A percentile compares a stretch with the other conserved stretches of the same genome.
phyloP scores from a whole-genome alignment of 2,329 filamentous ascomycete species.

The Colletotrichum shisoi region DNA sequence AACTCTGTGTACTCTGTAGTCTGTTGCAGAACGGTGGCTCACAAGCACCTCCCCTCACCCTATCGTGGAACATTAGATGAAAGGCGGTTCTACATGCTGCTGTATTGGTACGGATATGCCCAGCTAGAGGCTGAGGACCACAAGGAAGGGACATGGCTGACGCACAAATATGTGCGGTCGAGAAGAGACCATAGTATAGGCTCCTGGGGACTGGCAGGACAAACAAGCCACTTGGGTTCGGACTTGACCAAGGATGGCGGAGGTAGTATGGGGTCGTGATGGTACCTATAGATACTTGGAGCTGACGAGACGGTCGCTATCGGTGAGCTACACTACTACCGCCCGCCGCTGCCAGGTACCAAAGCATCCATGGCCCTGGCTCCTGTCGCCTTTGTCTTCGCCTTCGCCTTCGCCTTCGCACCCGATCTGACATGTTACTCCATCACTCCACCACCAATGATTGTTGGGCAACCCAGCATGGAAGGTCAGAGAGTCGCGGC shows the following conservation, averaged over 20 bases:
- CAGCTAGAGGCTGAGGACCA: slow-evolving; percentile 10
- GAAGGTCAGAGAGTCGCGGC: slow-evolving; percentile 1
- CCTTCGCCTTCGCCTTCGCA: slow-evolving; percentile 9
- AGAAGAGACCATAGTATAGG: background rate
- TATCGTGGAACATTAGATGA: slow-evolving; percentile 22
- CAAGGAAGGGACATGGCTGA: slow-evolving; percentile 27
- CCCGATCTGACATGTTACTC: slow-evolving; percentile 6
- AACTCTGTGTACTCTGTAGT: too few relatives aligned
- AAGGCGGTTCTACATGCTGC: slow-evolving; percentile 15
- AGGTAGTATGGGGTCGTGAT: background rate
- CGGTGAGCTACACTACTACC: slow-evolving; percentile 6
- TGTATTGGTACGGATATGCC: background rate
- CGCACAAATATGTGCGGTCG: background rate
- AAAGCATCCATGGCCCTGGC: slow-evolving; percentile 3
- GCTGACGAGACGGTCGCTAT: slow-evolving; percentile 22
- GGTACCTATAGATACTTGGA: slow-evolving; percentile 7
- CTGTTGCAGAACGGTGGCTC: background rate
- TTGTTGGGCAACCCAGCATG: background rate
- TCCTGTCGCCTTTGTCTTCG: background rate
- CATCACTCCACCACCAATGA: background rate
- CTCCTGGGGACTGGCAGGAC: slow-evolving; percentile 1
- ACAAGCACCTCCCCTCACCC: slow-evolving; percentile 1
- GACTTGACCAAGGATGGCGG: slow-evolving; percentile 1
- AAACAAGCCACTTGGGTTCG: background rate
- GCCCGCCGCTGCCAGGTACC: slow-evolving; percentile 18